These are phyloP conservation scores for Ceratorhiza oryzae-sativae DNA, from an alignment of 1,284 basidiomycete genomes.

Conservation along the genomic window DNA sequence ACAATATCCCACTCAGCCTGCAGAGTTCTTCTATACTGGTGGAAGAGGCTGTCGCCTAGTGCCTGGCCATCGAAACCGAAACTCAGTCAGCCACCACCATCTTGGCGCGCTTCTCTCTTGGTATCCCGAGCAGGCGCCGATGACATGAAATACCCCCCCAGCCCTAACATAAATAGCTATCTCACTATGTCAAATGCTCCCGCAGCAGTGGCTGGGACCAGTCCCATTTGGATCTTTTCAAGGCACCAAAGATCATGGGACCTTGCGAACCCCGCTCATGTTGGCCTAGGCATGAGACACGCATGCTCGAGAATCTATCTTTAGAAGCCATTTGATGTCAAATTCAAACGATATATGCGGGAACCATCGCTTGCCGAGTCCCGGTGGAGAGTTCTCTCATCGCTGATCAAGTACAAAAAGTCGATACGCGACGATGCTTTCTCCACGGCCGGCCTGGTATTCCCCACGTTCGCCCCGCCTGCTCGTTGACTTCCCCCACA, in stretches of 20 bases:
- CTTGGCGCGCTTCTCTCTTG: no score
- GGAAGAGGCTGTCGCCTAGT: no score
- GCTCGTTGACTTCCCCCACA: background rate
- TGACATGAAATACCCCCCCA: background rate
- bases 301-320: constrained; percentile 9
- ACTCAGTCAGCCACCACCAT: no score
- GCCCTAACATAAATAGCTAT: background rate
- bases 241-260: constrained; percentile 24
- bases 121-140: no score
- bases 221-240: background rate
- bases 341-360: constrained; percentile 10
- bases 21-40: no score
- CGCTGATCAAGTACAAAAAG: constrained; percentile 28
- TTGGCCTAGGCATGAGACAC: background rate
- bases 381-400: constrained; percentile 16
- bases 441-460: constrained; percentile 17
- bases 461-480: constrained; percentile 16
- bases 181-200: background rate
- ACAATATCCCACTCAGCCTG: no score
- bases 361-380: constrained; percentile 4
- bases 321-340: constrained; percentile 13
- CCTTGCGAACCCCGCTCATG: background rate
- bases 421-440: constrained; percentile 19
- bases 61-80: no score
- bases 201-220: background rate